phyloP scores from a whole-genome alignment of 331 rosid species.

The Arachis monticola region DNA sequence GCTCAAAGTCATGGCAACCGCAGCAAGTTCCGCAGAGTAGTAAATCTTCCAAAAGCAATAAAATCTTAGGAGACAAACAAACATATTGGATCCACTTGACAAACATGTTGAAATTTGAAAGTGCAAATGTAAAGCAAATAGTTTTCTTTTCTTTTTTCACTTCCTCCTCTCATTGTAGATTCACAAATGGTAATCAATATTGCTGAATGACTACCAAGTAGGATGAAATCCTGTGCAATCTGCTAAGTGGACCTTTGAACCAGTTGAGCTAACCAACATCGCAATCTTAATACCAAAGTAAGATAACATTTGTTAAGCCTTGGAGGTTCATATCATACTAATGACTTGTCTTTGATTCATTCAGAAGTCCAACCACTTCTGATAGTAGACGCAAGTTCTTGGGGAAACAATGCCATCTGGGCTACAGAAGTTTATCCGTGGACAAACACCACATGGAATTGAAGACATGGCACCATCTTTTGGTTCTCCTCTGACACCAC shows the following conservation, averaged over 20 bases:
- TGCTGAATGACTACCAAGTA: not conserved
- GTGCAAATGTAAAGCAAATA: not conserved
- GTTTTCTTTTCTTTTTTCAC: not conserved
- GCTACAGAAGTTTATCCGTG: slow-evolving; percentile 59
- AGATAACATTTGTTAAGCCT: slow-evolving; percentile 1
- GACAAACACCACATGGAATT: slow-evolving; percentile 71
- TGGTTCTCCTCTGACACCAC: slow-evolving; percentile 47
- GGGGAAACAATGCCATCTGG: slow-evolving; percentile 73
- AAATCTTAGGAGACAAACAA: not conserved
- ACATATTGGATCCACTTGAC: not conserved
- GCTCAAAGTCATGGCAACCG: too few relatives aligned
- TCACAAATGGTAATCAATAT: not conserved
- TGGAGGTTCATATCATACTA: not conserved
- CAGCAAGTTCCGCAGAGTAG: too few relatives aligned
- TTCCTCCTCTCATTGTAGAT: not conserved
- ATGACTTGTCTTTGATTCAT: slow-evolving; percentile 7
- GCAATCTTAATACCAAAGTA: not conserved
- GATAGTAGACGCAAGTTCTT: slow-evolving; percentile 59
- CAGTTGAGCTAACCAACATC: not conserved
- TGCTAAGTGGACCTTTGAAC: not conserved
- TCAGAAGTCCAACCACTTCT: slow-evolving; percentile 74
- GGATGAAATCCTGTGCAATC: too few relatives aligned
- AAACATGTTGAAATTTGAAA: not conserved
- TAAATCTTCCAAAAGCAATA: not conserved
- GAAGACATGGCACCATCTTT: slow-evolving; percentile 60